Evolutionary conservation across 1,284 basidiomycete genomes (phyloP).

Genomic region (Meripilus lineatus): DNA sequence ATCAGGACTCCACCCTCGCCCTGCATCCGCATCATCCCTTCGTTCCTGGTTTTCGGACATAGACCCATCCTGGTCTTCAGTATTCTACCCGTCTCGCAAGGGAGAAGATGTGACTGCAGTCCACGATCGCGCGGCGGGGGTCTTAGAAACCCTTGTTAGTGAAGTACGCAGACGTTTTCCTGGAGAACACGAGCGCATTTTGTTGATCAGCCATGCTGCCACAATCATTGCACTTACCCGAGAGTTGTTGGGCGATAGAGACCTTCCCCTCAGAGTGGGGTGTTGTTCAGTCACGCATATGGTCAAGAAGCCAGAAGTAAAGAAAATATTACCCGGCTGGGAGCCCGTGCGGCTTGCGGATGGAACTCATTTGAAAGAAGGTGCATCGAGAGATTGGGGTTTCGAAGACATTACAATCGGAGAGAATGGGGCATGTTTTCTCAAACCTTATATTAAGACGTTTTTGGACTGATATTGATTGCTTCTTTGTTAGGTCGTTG

Average conservation of each 20-base stretch:
- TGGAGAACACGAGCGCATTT: slow-evolving; percentile 41
- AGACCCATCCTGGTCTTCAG: slow-evolving; percentile 53
- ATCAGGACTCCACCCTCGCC: slow-evolving; percentile 72
- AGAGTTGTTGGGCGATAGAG: slow-evolving; percentile 49
- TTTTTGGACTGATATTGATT: background rate
- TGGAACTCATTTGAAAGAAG: slow-evolving; percentile 55
- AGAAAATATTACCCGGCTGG: slow-evolving; percentile 39
- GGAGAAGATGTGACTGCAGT: slow-evolving; percentile 67
- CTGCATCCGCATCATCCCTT: slow-evolving; percentile 47
- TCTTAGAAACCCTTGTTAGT: slow-evolving; percentile 49
- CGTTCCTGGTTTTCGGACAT: slow-evolving; percentile 53
- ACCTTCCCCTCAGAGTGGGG: slow-evolving; percentile 53
- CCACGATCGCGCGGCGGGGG: slow-evolving; percentile 54
- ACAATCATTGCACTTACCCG: slow-evolving; percentile 69
- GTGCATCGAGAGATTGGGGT: slow-evolving; percentile 73
- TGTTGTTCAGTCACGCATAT: slow-evolving; percentile 65
- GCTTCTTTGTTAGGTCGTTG: slow-evolving; percentile 64
- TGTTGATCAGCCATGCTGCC: slow-evolving; percentile 79
- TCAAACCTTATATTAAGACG: background rate
- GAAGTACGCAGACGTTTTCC: slow-evolving; percentile 42
- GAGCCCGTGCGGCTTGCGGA: slow-evolving; percentile 43
- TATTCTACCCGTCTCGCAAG: slow-evolving; percentile 66
- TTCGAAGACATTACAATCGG: slow-evolving; percentile 64
- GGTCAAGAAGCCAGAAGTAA: slow-evolving; percentile 25
- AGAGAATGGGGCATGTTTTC: slow-evolving; percentile 33